phyloP scores from a whole-genome alignment of 2,329 filamentous ascomycete genomes.

The Aspergillus calidoustus region DNA sequence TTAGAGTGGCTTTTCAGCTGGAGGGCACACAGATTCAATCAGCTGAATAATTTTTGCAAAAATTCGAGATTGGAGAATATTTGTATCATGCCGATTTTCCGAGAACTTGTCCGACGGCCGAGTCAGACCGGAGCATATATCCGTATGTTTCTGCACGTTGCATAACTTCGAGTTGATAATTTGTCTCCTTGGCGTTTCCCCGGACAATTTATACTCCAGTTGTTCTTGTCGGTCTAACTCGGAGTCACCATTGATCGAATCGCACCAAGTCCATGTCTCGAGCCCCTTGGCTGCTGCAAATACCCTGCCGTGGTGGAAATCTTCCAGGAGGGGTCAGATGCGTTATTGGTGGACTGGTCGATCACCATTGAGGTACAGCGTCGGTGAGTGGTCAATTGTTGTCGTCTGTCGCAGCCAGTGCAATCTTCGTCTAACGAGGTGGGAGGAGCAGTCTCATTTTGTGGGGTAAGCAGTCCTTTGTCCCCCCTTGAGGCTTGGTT shows the following conservation, averaged over 20 bases:
- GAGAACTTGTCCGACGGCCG: neutral
- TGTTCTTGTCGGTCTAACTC: neutral
- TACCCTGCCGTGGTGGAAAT: neutral
- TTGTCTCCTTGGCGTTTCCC: neutral
- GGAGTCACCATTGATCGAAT: neutral
- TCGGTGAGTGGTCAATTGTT: constrained; percentile 1
- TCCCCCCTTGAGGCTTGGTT: neutral
- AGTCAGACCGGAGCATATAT: neutral
- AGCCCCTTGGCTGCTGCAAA: neutral
- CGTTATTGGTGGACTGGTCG: neutral
- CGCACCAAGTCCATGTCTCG: neutral
- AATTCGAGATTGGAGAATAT: neutral
- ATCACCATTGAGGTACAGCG: neutral
- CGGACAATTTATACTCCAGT: neutral
- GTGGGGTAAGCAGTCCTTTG: constrained; percentile 6
- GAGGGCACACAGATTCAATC: neutral
- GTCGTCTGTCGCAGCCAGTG: constrained; percentile 1
- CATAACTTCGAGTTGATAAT: neutral
- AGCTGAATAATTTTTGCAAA: too few relatives aligned
- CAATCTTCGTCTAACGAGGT: neutral
- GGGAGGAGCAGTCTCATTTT: constrained; percentile 1
- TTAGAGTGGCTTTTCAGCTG: neutral
- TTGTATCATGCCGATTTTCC: neutral
- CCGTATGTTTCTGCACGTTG: neutral
- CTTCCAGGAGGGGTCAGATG: neutral